These are phyloP conservation scores for Apium graveolens DNA, from an alignment of 129 eudicot species.

Conservation along the genomic window DNA sequence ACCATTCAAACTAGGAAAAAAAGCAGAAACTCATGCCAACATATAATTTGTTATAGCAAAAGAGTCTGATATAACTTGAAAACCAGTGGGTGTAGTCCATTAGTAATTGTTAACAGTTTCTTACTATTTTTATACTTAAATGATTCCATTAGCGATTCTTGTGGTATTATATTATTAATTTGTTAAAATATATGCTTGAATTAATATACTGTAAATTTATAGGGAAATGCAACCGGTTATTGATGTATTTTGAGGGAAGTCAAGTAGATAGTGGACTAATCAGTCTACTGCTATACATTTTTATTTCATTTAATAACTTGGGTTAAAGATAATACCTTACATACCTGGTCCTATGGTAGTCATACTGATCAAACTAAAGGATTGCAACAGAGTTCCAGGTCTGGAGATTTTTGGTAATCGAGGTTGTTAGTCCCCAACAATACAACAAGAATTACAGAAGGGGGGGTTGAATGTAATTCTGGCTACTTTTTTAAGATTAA, in stretches of 20 bases:
- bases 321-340: neutral
- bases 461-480: no score
- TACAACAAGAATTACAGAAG: no score
- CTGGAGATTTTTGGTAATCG: neutral
- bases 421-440: no score
- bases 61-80: slow-evolving; percentile 26
- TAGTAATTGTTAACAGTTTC: neutral
- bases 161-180: neutral
- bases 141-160: neutral
- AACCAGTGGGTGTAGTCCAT: neutral
- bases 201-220: neutral
- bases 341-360: neutral
- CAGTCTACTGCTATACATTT: neutral
- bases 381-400: neutral
- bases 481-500: no score
- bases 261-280: neutral
- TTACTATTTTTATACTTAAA: neutral
- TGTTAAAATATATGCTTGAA: no score
- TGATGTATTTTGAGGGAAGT: neutral
- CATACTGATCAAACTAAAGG: no score
- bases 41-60: no score
- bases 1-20: no score
- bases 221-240: neutral
- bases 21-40: no score
- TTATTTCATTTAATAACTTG: neutral